Evolutionary conservation across 1,284 basidiomycete species (phyloP).

Genomic region (Apiotrichum akiyoshidainum): DNA sequence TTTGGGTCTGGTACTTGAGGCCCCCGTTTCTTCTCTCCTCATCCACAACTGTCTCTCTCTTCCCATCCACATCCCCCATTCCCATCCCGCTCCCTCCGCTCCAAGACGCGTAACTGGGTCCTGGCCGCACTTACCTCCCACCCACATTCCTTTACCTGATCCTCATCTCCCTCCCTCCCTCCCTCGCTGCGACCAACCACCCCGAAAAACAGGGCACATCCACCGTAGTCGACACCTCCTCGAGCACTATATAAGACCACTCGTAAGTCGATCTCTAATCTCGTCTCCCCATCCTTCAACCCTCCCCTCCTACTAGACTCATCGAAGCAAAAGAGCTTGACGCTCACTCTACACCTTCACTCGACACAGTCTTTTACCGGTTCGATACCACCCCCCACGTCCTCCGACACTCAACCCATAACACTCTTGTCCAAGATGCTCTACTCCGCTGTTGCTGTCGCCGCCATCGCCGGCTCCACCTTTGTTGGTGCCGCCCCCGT

Average conservation of each 20-base stretch:
- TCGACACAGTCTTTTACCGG: conserved; percentile 19
- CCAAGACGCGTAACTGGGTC: too few relatives aligned
- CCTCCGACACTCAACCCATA: not conserved
- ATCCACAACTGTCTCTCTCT: too few relatives aligned
- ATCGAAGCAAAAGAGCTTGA: conserved; percentile 13
- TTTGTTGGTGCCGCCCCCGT: conserved; percentile 54
- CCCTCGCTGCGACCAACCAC: too few relatives aligned
- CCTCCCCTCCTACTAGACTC: not conserved
- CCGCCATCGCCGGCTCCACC: conserved; percentile 56
- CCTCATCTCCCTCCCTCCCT: too few relatives aligned
- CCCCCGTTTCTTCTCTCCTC: too few relatives aligned
- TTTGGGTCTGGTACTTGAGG: too few relatives aligned
- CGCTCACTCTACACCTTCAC: conserved; percentile 15
- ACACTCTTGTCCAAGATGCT: conserved; percentile 31
- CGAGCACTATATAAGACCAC: not conserved
- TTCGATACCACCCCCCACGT: conserved; percentile 10
- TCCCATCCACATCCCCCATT: too few relatives aligned
- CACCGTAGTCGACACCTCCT: too few relatives aligned
- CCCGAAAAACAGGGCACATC: too few relatives aligned
- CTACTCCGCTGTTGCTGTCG: conserved; percentile 52
- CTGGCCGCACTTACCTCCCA: too few relatives aligned
- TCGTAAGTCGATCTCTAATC: not conserved
- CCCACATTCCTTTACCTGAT: too few relatives aligned
- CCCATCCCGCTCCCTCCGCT: too few relatives aligned
- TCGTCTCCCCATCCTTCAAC: not conserved